A percentile compares a stretch with the other conserved stretches of the same genome.
phyloP scores from a whole-genome alignment of 352 stramenopile genomes.

The Lagenidium sp. region DNA sequence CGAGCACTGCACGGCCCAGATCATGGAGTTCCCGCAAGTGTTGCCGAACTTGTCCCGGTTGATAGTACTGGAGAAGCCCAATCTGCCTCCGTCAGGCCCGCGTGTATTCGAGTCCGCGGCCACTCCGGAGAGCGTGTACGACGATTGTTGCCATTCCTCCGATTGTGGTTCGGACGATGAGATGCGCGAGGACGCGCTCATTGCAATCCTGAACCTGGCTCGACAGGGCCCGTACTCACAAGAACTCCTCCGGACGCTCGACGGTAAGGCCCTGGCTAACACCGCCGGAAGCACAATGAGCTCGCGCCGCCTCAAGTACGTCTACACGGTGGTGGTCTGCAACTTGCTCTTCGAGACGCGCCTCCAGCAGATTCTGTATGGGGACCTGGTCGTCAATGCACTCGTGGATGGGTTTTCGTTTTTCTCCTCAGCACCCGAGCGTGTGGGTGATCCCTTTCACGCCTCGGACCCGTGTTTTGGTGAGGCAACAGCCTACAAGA shows the following conservation, averaged over 20 bases:
- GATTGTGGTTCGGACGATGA: neutral
- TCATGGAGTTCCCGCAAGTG: slow-evolving; percentile 53
- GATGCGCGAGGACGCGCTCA: slow-evolving; percentile 35
- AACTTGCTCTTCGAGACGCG: slow-evolving; percentile 64
- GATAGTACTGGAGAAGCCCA: slow-evolving; percentile 10
- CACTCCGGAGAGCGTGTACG: neutral
- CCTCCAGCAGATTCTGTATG: slow-evolving; percentile 54
- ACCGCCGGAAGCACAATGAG: slow-evolving; percentile 22
- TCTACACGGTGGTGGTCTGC: slow-evolving; percentile 50
- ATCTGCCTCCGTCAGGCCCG: neutral
- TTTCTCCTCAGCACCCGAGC: slow-evolving; percentile 4
- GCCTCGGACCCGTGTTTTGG: neutral
- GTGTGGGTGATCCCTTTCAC: slow-evolving; percentile 1
- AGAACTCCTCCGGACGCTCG: slow-evolving; percentile 42
- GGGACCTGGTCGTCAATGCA: slow-evolving; percentile 36
- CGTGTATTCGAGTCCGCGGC: neutral
- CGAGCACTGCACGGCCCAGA: slow-evolving; percentile 24
- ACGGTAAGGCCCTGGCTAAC: slow-evolving; percentile 37
- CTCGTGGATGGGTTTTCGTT: slow-evolving; percentile 53
- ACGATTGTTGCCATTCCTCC: too few relatives aligned
- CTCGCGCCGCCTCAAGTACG: slow-evolving; percentile 40
- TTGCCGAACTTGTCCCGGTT: slow-evolving; percentile 32
- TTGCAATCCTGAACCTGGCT: slow-evolving; percentile 59
- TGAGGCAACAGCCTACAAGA: slow-evolving; percentile 17
- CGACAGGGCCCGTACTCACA: slow-evolving; percentile 29